Evolutionary conservation across 2,329 filamentous ascomycete species (phyloP).

Genomic region (Byssothecium circinans): DNA sequence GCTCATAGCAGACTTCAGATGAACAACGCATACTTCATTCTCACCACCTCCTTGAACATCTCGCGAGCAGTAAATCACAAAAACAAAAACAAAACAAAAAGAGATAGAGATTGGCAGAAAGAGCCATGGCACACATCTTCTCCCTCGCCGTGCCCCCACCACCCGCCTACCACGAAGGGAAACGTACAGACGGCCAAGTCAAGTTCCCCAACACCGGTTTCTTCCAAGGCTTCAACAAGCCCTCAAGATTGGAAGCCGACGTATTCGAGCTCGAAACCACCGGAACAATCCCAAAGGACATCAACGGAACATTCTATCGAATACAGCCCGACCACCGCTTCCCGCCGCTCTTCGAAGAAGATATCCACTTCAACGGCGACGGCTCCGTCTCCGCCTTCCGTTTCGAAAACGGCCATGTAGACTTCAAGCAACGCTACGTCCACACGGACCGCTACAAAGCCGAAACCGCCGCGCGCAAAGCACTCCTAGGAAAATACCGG

Average conservation of each 20-base stretch:
- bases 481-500: constrained; percentile 59
- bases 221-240: constrained; percentile 47
- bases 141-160: constrained; percentile 29
- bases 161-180: constrained; percentile 30
- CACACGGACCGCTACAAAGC: constrained; percentile 47
- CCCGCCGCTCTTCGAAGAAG: constrained; percentile 58
- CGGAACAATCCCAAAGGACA: constrained; percentile 46
- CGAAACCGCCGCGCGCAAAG: constrained; percentile 42
- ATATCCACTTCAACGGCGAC: constrained; percentile 54
- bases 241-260: constrained; percentile 45
- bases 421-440: constrained; percentile 49
- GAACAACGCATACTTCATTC: too few relatives aligned
- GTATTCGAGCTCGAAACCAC: constrained; percentile 45
- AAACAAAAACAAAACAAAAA: too few relatives aligned
- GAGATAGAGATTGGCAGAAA: too few relatives aligned
- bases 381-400: constrained; percentile 48
- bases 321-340: constrained; percentile 53
- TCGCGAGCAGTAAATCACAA: too few relatives aligned
- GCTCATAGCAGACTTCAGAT: too few relatives aligned
- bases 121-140: constrained; percentile 38
- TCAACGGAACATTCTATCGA: constrained; percentile 50
- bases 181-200: constrained; percentile 26
- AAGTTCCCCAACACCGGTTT: constrained; percentile 38
- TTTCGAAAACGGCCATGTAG: constrained; percentile 46
- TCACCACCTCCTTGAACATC: too few relatives aligned